Conservation (phyloP, 768 basidiomycete species). For the Tubosaeta sp. region DNA sequence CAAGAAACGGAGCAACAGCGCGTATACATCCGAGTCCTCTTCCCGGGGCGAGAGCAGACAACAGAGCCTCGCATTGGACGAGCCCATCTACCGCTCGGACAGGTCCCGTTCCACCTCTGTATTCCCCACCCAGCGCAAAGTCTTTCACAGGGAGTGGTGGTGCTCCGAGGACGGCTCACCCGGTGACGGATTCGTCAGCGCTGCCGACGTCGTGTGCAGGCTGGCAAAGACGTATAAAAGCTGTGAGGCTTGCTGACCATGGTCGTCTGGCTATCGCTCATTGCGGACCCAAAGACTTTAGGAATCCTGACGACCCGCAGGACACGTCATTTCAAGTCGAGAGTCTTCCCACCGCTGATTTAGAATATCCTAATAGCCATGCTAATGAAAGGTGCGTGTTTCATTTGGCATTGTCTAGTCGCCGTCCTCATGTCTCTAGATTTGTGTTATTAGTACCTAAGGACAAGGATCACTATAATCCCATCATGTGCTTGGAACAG, state of each 20-base stretch:
- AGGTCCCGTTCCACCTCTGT: slow-evolving; percentile 64
- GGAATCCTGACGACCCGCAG: slow-evolving; percentile 56
- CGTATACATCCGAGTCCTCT: slow-evolving; percentile 32
- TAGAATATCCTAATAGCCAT: slow-evolving; percentile 74
- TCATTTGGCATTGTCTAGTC: background rate
- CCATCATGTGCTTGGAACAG: slow-evolving; percentile 73
- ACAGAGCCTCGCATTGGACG: slow-evolving; percentile 38
- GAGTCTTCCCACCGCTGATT: slow-evolving; percentile 59
- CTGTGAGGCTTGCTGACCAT: slow-evolving; percentile 43
- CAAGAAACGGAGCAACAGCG: slow-evolving; percentile 22
- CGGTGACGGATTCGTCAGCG: slow-evolving; percentile 53
- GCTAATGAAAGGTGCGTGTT: slow-evolving; percentile 60
- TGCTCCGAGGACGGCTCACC: slow-evolving; percentile 49
- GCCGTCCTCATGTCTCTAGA: slow-evolving; percentile 34
- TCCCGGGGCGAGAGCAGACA: slow-evolving; percentile 46
- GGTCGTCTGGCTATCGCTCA: slow-evolving; percentile 9
- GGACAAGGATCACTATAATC: slow-evolving; percentile 85
- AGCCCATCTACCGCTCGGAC: slow-evolving; percentile 52
- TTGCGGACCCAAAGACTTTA: slow-evolving; percentile 51
- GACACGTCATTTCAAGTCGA: slow-evolving; percentile 65
- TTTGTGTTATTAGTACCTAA: slow-evolving; percentile 76
- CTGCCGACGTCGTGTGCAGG: slow-evolving; percentile 56
- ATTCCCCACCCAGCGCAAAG: slow-evolving; percentile 31
- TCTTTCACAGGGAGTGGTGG: slow-evolving; percentile 43
- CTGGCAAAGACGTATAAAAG: slow-evolving; percentile 66